Evolutionary conservation across 768 basidiomycete genomes (phyloP).

Genomic region (Russula sp.): DNA sequence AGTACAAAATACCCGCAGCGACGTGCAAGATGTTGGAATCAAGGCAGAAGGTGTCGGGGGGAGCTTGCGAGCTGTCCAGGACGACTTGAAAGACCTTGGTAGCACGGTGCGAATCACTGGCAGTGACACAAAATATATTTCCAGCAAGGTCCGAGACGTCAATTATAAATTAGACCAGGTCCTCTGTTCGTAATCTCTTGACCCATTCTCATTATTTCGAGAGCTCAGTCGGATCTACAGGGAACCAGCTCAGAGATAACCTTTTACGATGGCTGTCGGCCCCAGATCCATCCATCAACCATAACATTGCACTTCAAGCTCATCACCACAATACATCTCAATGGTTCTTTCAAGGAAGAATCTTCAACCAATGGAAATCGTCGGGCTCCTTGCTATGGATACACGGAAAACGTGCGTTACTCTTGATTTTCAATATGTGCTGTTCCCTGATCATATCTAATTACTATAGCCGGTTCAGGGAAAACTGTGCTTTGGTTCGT

Average conservation of each 20-base stretch:
- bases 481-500: neutral
- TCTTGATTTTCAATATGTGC: neutral
- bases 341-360: constrained; percentile 3
- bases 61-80: neutral
- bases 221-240: neutral
- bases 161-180: neutral
- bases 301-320: neutral
- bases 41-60: neutral
- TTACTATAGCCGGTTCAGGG: neutral
- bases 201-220: neutral
- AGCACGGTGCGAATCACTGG: neutral
- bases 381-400: neutral
- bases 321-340: neutral
- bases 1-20: neutral
- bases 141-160: neutral
- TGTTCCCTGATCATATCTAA: neutral
- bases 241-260: neutral
- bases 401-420: constrained; percentile 5
- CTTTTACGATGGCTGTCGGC: constrained; percentile 4
- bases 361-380: neutral
- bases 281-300: neutral
- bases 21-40: too few relatives aligned
- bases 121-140: neutral
- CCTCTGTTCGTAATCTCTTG: neutral
- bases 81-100: neutral